Evolutionary conservation across 805 yeast genomes (phyloP).

Genomic region (Candida sithepensis): DNA sequence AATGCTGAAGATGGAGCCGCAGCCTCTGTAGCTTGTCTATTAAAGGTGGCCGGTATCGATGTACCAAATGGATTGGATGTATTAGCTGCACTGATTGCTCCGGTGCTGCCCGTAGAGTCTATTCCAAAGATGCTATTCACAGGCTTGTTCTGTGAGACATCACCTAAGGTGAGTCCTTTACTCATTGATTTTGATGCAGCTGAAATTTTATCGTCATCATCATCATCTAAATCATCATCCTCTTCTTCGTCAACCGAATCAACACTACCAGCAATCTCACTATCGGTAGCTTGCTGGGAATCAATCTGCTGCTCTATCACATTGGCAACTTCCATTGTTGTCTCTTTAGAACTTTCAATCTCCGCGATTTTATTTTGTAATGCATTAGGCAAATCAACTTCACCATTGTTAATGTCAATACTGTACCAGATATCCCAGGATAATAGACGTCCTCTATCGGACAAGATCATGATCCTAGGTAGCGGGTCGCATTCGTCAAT

Average conservation of each 20-base stretch:
- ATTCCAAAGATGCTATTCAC: no score
- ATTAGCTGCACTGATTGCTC: no score
- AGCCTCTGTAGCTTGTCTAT: no score
- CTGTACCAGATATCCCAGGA: slow-evolving; percentile 65
- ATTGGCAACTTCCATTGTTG: not conserved
- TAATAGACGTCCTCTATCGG: slow-evolving; percentile 57
- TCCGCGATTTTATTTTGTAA: not conserved
- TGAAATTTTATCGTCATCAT: not conserved
- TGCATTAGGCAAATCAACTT: slow-evolving; percentile 16
- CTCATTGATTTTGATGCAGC: not conserved
- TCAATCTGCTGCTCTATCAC: not conserved
- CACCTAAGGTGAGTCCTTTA: not conserved
- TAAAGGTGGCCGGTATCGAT: not conserved
- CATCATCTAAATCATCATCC: not conserved
- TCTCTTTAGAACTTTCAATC: not conserved
- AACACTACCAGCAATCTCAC: not conserved
- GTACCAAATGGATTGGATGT: not conserved
- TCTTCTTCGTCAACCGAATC: not conserved
- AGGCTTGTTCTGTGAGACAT: no score
- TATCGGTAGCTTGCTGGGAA: not conserved
- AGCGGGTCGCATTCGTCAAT: slow-evolving; percentile 56
- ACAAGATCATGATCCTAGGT: slow-evolving; percentile 63
- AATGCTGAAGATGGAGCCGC: no score
- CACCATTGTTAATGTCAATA: slow-evolving; percentile 41
- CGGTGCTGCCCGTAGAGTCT: no score